These are phyloP conservation scores for Aspergillus affinis DNA, from an alignment of 495 filamentous ascomycete genomes.

Conservation along the genomic window DNA sequence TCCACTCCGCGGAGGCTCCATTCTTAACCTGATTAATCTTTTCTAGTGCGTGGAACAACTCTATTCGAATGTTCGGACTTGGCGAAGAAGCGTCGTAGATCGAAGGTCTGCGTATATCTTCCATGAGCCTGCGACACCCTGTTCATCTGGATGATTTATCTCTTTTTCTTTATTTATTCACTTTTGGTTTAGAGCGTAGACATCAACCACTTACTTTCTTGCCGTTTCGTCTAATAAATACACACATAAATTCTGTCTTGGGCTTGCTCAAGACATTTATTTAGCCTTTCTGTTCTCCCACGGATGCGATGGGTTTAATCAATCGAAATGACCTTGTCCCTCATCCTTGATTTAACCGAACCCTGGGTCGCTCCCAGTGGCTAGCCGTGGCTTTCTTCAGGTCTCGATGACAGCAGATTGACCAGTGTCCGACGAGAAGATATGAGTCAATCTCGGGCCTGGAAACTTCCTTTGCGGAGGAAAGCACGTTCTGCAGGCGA, in stretches of 20 bases:
- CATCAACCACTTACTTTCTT: background rate
- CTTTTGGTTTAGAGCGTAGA: background rate
- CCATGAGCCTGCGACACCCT: background rate
- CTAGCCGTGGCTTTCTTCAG: background rate
- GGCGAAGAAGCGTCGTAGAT: conserved; percentile 41
- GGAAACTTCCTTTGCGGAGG: background rate
- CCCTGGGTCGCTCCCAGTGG: background rate
- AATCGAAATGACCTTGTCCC: background rate
- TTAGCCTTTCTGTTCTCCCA: background rate
- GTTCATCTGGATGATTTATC: background rate
- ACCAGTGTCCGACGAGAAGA: background rate
- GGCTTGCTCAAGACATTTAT: background rate
- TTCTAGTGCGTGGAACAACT: conserved; percentile 74
- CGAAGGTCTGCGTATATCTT: background rate
- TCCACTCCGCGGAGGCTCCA: background rate
- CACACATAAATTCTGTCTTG: background rate
- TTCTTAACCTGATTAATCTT: background rate
- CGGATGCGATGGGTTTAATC: background rate
- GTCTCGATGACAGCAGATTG: background rate
- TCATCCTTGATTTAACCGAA: background rate
- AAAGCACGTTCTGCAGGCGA: background rate
- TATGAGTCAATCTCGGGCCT: background rate
- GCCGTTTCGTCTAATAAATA: background rate
- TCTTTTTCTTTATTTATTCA: background rate
- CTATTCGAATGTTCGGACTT: conserved; percentile 74